Conservation (phyloP, 768 basidiomycete species). For the Tricholoma bakamatsutake region DNA sequence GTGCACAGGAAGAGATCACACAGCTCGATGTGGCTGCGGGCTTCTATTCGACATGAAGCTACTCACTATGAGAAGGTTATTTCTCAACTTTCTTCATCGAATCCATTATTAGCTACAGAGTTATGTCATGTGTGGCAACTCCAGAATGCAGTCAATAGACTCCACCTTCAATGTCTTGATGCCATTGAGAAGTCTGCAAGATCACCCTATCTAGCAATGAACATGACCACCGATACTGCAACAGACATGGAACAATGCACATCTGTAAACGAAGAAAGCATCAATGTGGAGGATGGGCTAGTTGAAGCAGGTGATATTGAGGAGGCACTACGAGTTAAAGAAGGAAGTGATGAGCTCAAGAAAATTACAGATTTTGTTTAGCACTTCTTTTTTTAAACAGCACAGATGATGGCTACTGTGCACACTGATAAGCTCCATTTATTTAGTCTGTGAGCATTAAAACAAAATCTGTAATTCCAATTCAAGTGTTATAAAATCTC, state of each 20-base stretch:
- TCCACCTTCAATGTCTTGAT: not conserved
- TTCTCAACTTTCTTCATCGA: not conserved
- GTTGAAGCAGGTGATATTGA: not conserved
- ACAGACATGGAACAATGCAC: not conserved
- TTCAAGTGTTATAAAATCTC: too few species aligned
- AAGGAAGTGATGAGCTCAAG: not conserved
- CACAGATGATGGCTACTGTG: too few species aligned
- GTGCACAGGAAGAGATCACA: slow-evolving; percentile 20
- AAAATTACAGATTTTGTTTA: slow-evolving; percentile 2
- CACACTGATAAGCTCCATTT: too few species aligned
- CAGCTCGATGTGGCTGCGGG: slow-evolving; percentile 14
- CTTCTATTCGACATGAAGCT: slow-evolving; percentile 7
- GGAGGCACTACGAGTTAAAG: not conserved
- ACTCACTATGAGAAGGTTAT: not conserved
- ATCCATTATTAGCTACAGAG: not conserved
- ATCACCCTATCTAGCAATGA: not conserved
- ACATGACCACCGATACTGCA: not conserved
- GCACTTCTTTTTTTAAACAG: too few species aligned
- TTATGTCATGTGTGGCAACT: not conserved
- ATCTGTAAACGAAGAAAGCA: not conserved
- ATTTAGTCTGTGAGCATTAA: too few species aligned
- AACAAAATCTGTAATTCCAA: too few species aligned
- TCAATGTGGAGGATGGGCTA: not conserved
- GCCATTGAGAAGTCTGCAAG: not conserved
- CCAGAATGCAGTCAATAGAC: not conserved